Base-by-base conservation (phyloP, 1,284 basidiomycete genomes). In the Fistulinella cinereoalba region DNA sequence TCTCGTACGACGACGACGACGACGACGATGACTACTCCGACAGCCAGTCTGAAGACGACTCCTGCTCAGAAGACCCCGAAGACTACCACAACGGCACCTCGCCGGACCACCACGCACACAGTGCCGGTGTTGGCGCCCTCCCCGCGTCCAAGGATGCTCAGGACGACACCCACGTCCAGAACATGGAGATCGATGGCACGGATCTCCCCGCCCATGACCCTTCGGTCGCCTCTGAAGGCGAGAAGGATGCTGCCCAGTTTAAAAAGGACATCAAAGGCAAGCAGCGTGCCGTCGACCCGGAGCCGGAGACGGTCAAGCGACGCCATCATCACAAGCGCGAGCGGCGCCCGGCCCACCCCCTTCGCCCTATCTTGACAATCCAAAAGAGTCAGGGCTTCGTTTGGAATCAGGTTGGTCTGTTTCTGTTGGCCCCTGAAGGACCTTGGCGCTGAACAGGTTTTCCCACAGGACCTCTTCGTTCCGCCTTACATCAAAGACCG, bases 401-500 rank as follows among this genome's bases (percentile, higher is more conserved):
- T 3, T 90, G 87, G 87, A 90, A 90, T 59, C 87, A 90, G 76
- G 86, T 86, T 50, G 38, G 77, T 68, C 6, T 19, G 41, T 37
- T 16, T 42, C 22, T 32, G 43, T 46, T 13, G 18, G 32, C 22
- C 11, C 21, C 21, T 13, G 19, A 22, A 21, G 29, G 13, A 18
- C 9, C 1, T 33, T 6, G 31, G 38, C 11, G 24, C 56, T 61
- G 24, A 61, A 19, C 39, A 16, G 2, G 6, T 24, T 5, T 7
- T 29, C 6, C 23, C 22, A 37, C 33, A 89, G 86, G 87, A 90
- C 56, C 72, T 90, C 16, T 90, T 90, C 56, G 81, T 90, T 15
- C 88, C 88, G 19, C 85, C 88, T 10, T 90, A 90, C 57, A 88
- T 88, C 71, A 90, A 90, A 66, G 88, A 90, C 62, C 72, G 88